Percentiles rank a stretch among this genome's conserved stretches.
Evolutionary conservation across 768 basidiomycete species (phyloP).

Genomic region (Leccinum subtestaceum): DNA sequence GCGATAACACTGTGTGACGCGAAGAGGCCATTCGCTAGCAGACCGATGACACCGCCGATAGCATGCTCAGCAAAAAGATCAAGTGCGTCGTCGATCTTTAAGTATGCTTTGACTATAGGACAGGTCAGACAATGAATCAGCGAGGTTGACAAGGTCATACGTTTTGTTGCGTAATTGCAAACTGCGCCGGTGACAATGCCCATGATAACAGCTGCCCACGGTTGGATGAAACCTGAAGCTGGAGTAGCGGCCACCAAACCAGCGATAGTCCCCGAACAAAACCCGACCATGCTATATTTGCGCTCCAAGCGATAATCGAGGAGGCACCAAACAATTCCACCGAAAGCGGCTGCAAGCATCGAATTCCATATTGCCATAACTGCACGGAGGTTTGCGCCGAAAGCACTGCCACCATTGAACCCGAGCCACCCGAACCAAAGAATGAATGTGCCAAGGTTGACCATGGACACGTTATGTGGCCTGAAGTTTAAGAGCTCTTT

Average conservation of each 20-base stretch:
- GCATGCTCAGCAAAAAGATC: conserved; percentile 94
- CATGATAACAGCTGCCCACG: conserved; percentile 74
- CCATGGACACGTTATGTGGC: conserved; percentile 84
- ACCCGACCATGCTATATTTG: conserved; percentile 87
- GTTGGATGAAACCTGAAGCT: conserved; percentile 75
- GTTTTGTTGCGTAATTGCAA: conserved; percentile 83
- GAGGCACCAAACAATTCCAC: conserved; percentile 79
- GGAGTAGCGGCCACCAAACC: conserved; percentile 89
- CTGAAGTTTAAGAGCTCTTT: conserved; percentile 74
- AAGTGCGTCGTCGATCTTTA: conserved; percentile 82
- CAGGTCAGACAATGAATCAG: conserved; percentile 10
- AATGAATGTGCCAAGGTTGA: conserved; percentile 79
- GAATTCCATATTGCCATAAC: conserved; percentile 86
- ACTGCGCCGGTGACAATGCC: conserved; percentile 69
- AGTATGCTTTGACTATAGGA: conserved; percentile 57
- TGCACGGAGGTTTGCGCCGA: conserved; percentile 84
- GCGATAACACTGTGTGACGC: conserved; percentile 61
- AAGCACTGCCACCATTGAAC: conserved; percentile 91
- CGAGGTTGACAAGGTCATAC: conserved; percentile 38
- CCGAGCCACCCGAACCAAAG: conserved; percentile 88
- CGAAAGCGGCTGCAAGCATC: conserved; percentile 81
- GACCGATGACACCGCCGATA: conserved; percentile 76
- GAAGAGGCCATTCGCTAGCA: conserved; percentile 72
- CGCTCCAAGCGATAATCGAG: conserved; percentile 77
- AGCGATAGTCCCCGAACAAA: conserved; percentile 86